phyloP scores from a whole-genome alignment of 106 monocot genomes.

The Dendrobium nobile region DNA sequence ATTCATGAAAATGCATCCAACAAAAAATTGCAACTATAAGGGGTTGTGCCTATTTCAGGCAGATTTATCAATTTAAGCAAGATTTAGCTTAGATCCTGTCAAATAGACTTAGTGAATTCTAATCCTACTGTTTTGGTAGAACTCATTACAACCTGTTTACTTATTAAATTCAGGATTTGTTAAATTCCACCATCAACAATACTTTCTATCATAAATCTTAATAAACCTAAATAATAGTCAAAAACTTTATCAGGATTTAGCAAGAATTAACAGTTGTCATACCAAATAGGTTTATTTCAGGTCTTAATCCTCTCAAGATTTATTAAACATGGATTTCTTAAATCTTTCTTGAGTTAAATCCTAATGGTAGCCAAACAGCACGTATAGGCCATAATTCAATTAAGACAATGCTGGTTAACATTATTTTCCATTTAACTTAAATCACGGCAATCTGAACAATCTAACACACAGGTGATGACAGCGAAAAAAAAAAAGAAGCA shows the following conservation, averaged over 20 bases:
- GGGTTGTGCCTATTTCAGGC: not conserved
- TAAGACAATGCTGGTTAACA: not conserved
- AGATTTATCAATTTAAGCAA: not conserved
- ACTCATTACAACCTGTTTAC: not conserved
- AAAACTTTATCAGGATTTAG: too few relatives aligned
- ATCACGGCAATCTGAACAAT: not conserved
- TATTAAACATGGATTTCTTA: too few relatives aligned
- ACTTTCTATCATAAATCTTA: too few relatives aligned
- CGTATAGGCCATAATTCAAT: not conserved
- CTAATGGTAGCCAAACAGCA: too few relatives aligned
- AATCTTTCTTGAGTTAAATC: too few relatives aligned
- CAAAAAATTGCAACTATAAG: not conserved
- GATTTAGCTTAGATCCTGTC: not conserved
- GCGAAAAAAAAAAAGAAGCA: not conserved
- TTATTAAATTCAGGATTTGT: not conserved
- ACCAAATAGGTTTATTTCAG: too few relatives aligned
- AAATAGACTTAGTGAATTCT: not conserved
- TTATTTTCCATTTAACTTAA: not conserved
- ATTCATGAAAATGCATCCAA: not conserved
- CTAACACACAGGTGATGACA: too few relatives aligned
- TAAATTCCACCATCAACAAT: not conserved
- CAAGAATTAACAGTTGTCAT: too few relatives aligned
- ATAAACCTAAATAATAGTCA: too few relatives aligned
- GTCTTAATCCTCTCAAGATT: too few relatives aligned
- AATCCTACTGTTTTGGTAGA: not conserved